phyloP scores from a whole-genome alignment of 768 basidiomycete species.

The Trametes cinnabarina region DNA sequence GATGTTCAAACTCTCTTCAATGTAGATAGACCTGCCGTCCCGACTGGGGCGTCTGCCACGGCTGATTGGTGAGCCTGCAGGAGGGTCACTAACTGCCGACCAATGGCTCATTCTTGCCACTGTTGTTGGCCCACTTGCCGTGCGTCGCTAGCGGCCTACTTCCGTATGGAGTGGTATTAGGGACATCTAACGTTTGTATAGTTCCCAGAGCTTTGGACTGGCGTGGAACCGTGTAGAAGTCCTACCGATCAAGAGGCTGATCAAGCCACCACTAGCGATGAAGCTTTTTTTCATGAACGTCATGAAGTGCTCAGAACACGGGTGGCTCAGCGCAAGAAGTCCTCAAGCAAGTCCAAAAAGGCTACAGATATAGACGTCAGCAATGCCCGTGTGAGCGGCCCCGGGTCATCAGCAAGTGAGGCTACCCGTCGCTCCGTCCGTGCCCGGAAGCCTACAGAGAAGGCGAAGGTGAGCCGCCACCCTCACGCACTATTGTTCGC shows the following conservation, averaged over 20 bases:
- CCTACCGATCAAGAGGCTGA: too few relatives aligned
- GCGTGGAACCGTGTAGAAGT: neutral
- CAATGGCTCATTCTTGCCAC: conserved; percentile 30
- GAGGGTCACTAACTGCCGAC: conserved; percentile 13
- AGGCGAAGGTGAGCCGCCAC: conserved; percentile 6
- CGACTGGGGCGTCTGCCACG: conserved; percentile 23
- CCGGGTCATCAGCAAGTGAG: too few relatives aligned
- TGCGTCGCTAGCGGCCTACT: conserved; percentile 16
- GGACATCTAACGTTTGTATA: neutral
- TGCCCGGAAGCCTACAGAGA: neutral
- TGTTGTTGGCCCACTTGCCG: conserved; percentile 30
- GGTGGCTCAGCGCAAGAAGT: too few relatives aligned
- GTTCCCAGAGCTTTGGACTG: neutral
- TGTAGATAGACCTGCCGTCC: conserved; percentile 25
- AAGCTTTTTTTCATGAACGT: too few relatives aligned
- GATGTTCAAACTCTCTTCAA: conserved; percentile 25
- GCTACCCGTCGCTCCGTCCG: neutral
- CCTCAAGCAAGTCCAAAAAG: too few relatives aligned
- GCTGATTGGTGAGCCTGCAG: conserved; percentile 9
- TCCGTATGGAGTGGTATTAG: too few relatives aligned
- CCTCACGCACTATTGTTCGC: neutral
- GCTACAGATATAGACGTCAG: too few relatives aligned
- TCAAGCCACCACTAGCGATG: too few relatives aligned
- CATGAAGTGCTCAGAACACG: too few relatives aligned
- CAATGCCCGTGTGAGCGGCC: too few relatives aligned